Percentiles rank a stretch among this genome's conserved stretches.
Conservation (phyloP, 2,329 filamentous ascomycete species). For the Colletotrichum sp. region DNA sequence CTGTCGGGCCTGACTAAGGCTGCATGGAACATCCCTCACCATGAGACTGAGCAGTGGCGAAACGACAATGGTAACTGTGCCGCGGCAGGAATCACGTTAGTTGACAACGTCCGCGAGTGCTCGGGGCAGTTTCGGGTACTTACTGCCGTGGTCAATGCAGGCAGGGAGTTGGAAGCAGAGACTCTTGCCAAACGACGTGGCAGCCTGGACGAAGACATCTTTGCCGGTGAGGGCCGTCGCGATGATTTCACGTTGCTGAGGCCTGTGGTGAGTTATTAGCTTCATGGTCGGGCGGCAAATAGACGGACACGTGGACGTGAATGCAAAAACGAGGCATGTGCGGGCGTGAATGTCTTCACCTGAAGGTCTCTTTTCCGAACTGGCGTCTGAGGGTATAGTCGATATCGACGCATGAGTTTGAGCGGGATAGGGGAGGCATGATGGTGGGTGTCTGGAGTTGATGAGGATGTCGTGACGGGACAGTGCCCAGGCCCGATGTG, state of each 20-base stretch:
- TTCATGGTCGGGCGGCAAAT: conserved; percentile 43
- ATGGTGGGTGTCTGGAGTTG: conserved; percentile 15
- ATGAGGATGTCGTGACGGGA: conserved; percentile 1
- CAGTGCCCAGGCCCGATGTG: not conserved
- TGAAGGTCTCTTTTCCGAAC: conserved; percentile 76
- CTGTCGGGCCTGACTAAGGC: not conserved
- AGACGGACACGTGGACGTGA: not conserved
- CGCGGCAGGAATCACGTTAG: conserved; percentile 21
- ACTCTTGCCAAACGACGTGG: conserved; percentile 90
- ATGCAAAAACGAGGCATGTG: not conserved
- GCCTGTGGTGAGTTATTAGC: conserved; percentile 35
- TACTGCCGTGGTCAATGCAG: conserved; percentile 84
- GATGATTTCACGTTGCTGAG: conserved; percentile 88
- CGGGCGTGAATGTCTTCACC: conserved; percentile 48
- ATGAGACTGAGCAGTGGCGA: conserved; percentile 90
- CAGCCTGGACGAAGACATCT: conserved; percentile 93
- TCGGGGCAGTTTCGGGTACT: conserved; percentile 35
- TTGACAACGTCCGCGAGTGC: conserved; percentile 16
- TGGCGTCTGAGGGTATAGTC: conserved; percentile 76
- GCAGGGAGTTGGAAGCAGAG: conserved; percentile 92
- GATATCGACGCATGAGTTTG: conserved; percentile 64
- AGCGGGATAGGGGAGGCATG: conserved; percentile 48
- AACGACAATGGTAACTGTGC: conserved; percentile 82
- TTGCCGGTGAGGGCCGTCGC: conserved; percentile 78
- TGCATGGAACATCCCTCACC: conserved; percentile 50